Conservation (phyloP, 768 basidiomycete genomes). For the Boletus subparvulus region DNA sequence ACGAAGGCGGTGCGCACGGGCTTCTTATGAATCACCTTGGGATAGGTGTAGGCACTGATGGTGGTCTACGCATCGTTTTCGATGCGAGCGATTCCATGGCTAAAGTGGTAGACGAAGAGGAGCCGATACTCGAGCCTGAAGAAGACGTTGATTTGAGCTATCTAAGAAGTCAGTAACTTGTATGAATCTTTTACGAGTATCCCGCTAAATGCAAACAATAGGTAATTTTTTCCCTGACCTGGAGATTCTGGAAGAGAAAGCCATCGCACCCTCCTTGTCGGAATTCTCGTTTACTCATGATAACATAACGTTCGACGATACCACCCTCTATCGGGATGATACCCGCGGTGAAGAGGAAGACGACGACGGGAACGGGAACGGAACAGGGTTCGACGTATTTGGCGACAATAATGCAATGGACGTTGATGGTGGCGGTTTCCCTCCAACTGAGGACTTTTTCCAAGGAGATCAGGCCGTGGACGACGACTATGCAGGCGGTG, state of each 20-base stretch:
- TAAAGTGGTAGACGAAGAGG: constrained; percentile 72
- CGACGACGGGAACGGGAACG: constrained; percentile 33
- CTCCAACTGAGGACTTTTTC: constrained; percentile 64
- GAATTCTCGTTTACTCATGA: constrained; percentile 82
- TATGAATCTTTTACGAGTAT: background rate
- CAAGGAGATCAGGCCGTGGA: constrained; percentile 56
- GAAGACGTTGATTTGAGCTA: constrained; percentile 65
- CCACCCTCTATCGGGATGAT: constrained; percentile 58
- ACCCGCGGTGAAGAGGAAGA: constrained; percentile 39
- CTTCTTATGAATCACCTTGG: constrained; percentile 95
- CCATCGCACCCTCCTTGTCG: constrained; percentile 78
- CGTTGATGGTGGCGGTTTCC: constrained; percentile 39
- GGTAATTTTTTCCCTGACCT: constrained; percentile 75
- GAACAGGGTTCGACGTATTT: constrained; percentile 19
- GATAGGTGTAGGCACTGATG: constrained; percentile 73
- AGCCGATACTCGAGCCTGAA: constrained; percentile 61
- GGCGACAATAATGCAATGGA: constrained; percentile 35
- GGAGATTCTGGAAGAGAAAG: constrained; percentile 58
- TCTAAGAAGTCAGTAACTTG: constrained; percentile 51
- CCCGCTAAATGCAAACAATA: constrained; percentile 26
- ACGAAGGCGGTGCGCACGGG: constrained; percentile 96
- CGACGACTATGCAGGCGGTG: constrained; percentile 44
- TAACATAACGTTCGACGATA: constrained; percentile 57
- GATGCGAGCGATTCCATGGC: constrained; percentile 92
- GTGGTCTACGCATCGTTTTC: constrained; percentile 87